phyloP scores from a whole-genome alignment of 805 yeast genomes.

The Candida stauntonica region DNA sequence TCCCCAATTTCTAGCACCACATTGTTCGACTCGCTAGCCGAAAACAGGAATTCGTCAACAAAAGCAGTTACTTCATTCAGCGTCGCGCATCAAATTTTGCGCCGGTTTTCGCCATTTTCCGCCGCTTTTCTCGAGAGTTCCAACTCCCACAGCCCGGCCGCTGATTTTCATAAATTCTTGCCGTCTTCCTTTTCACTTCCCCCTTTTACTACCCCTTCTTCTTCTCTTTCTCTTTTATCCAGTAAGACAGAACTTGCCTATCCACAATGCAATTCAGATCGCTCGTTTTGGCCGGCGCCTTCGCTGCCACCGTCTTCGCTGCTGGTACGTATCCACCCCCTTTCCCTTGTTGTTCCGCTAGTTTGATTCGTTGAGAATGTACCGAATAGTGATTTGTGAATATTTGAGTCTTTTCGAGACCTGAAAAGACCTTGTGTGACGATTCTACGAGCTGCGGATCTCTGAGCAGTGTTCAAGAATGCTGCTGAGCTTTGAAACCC shows the following conservation, averaged over 20 bases:
- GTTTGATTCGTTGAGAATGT: not conserved
- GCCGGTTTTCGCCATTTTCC: conserved; percentile 4
- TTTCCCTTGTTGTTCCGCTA: conserved; percentile 2
- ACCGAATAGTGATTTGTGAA: too few relatives aligned
- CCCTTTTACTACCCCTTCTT: not conserved
- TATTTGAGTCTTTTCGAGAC: too few relatives aligned
- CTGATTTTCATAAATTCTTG: conserved; percentile 12
- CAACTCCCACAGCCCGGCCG: conserved; percentile 4
- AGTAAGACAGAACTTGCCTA: not conserved
- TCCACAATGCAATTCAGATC: conserved; percentile 52
- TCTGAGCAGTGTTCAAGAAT: too few relatives aligned
- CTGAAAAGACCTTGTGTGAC: too few relatives aligned
- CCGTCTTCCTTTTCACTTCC: conserved; percentile 2
- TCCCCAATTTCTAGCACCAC: too few relatives aligned
- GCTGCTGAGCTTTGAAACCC: too few relatives aligned
- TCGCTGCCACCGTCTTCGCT: conserved; percentile 44
- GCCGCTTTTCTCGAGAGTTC: conserved; percentile 4
- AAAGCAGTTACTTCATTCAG: conserved; percentile 4
- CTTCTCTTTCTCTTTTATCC: not conserved
- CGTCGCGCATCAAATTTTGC: conserved; percentile 2
- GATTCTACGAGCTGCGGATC: too few relatives aligned
- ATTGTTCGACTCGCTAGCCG: too few relatives aligned
- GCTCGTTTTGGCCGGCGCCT: conserved; percentile 43
- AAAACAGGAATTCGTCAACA: conserved; percentile 9
- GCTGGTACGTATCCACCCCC: conserved; percentile 33